A percentile compares a stretch with the other conserved stretches of the same genome.
Evolutionary conservation across 2,329 filamentous ascomycete species (phyloP).

Genomic region (Penicillium sp.): DNA sequence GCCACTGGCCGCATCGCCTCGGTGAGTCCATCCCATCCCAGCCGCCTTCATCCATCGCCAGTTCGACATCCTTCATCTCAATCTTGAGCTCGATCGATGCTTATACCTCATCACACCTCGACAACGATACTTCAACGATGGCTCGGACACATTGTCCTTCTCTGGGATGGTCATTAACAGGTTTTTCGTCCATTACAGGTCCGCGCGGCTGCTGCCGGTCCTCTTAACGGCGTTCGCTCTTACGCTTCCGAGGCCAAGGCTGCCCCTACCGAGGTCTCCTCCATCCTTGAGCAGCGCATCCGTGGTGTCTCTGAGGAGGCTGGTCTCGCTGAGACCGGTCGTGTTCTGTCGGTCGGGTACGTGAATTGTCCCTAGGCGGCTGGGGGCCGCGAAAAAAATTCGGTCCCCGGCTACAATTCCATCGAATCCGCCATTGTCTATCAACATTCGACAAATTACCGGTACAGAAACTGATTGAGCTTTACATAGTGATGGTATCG

Average conservation of each 20-base stretch:
- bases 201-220: constrained; percentile 75
- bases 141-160: constrained; percentile 18
- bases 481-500: constrained; percentile 88
- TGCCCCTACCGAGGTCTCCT: constrained; percentile 93
- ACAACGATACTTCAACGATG: constrained; percentile 18
- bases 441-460: constrained; percentile 6
- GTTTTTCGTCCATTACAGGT: constrained; percentile 50
- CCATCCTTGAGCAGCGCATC: constrained; percentile 98
- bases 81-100: constrained; percentile 27
- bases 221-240: constrained; percentile 66
- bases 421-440: constrained; percentile 18
- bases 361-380: constrained; percentile 36
- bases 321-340: constrained; percentile 92
- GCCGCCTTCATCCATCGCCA: constrained; percentile 33
- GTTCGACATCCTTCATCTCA: constrained; percentile 27
- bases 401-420: constrained; percentile 22
- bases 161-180: constrained; percentile 45
- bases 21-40: constrained; percentile 64
- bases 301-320: constrained; percentile 96
- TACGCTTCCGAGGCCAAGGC: constrained; percentile 94
- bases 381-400: constrained; percentile 25
- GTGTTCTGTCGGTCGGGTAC: constrained; percentile 97
- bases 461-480: constrained; percentile 16
- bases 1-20: constrained; percentile 81
- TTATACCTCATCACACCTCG: constrained; percentile 19